Base-by-base conservation (phyloP, 805 yeast species). In the Suhomyces faveliae region DNA sequence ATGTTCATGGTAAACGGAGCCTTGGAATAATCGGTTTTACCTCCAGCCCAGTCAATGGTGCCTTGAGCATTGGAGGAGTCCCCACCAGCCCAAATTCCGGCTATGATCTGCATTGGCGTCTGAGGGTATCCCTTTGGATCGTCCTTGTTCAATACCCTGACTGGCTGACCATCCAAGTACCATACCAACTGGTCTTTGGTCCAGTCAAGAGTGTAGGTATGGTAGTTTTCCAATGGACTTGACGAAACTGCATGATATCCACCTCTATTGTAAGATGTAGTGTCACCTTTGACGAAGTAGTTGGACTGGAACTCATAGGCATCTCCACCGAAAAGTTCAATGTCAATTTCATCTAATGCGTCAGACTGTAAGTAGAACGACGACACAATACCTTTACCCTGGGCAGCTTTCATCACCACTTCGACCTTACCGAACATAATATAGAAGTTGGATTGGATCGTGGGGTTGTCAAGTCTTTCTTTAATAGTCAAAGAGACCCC, bases 391-490 rank as follows among this genome's bases (percentile, higher is more conserved):
- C 97, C 97, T 15, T 66, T 67, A 21, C 96, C 97, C 12, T 78
- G 70, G 3, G 95, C 91, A 13, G 91, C 87, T 62, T 84, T 77
- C 51, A 87, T 63, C 1, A 73, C 74, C 5, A 82, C 89, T 63
- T 87, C 95, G 24, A 89, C 80, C 53, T 82, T 82, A 49, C 97
- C 97, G 65, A 84, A 91, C 94, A 90, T 87, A 57, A 91, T 80
- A 69, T 89, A 89, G 64, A 86, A 89, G 52, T 84, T 78, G 4
- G 96, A 88, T 55, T 75, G 77, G 47, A 89, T 67, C 5, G 90
- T 78, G 3, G 97, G 97, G 61, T 87, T 86, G 62, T 89, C 94
- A 50, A 73, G 83, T 55, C 84, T 73, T 54, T 83, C 71, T 2
- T 77, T 71, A 35, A 91, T 63, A 1, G 85, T 77, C 56, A 91